Conservation (phyloP, 495 filamentous ascomycete genomes). For the Terfezia claveryi region DNA sequence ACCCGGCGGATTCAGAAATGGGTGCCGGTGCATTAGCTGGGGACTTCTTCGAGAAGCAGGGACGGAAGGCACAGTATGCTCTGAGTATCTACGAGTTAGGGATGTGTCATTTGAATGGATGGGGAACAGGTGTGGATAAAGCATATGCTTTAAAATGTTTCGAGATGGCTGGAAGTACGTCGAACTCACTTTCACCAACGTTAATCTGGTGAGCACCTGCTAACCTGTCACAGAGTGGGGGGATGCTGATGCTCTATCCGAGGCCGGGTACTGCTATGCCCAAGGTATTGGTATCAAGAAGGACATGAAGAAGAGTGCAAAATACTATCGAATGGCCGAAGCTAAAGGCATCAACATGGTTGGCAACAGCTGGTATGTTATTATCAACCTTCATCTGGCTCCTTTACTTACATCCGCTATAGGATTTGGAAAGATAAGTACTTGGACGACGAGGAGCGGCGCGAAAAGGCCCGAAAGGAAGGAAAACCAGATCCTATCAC, state of each 20-base stretch:
- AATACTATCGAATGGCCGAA: slow-evolving; percentile 75
- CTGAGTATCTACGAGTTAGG: slow-evolving; percentile 89
- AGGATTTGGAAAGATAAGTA: slow-evolving; percentile 20
- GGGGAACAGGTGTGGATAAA: slow-evolving; percentile 90
- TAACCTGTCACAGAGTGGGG: slow-evolving; percentile 44
- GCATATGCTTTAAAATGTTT: slow-evolving; percentile 72
- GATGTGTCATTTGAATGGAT: slow-evolving; percentile 93
- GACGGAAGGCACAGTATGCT: slow-evolving; percentile 74
- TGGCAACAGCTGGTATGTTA: slow-evolving; percentile 71
- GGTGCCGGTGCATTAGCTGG: slow-evolving; percentile 31
- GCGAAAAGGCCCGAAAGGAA: slow-evolving; percentile 9
- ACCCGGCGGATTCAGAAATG: slow-evolving; percentile 64
- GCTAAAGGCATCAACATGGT: slow-evolving; percentile 90
- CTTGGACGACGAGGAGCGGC: slow-evolving; percentile 15
- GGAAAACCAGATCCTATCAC: slow-evolving; percentile 1
- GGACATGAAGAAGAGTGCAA: slow-evolving; percentile 81
- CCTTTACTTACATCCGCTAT: background rate
- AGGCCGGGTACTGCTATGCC: slow-evolving; percentile 73
- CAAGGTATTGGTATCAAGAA: slow-evolving; percentile 79
- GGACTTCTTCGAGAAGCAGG: slow-evolving; percentile 47
- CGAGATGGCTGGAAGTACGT: slow-evolving; percentile 74
- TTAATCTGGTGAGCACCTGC: background rate
- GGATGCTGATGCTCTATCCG: slow-evolving; percentile 80
- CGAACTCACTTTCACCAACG: background rate
- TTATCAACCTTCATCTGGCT: slow-evolving; percentile 16